Conservation (phyloP, 140 eudicot species). For the Flaveria floridana region DNA sequence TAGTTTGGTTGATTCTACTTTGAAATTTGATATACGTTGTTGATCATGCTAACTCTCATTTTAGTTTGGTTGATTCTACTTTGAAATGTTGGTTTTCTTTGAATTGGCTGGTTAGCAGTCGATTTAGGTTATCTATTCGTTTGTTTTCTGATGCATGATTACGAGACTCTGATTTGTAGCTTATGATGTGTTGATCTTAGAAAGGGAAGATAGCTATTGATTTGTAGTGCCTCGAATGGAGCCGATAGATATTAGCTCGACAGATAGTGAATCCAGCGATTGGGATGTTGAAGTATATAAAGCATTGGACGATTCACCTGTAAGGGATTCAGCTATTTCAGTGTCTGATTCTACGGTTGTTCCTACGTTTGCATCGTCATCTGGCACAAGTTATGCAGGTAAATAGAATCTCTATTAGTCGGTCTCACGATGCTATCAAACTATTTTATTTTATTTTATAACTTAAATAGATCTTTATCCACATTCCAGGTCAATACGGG, state of each 20-base stretch:
- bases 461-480: background rate
- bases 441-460: background rate
- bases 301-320: slow-evolving; percentile 28
- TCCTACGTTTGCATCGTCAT: slow-evolving; percentile 38
- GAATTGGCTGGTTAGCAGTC: slow-evolving; percentile 21
- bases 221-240: slow-evolving; percentile 32
- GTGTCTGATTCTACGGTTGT: slow-evolving; percentile 23
- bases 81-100: background rate
- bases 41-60: too few species aligned
- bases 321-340: slow-evolving; percentile 48
- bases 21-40: too few species aligned
- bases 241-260: slow-evolving; percentile 48
- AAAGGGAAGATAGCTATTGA: slow-evolving; percentile 19
- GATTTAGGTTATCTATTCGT: background rate
- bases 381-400: slow-evolving; percentile 45
- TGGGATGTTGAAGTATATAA: slow-evolving; percentile 53
- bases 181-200: slow-evolving; percentile 1
- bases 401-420: slow-evolving; percentile 4
- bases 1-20: too few species aligned
- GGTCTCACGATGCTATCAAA: background rate
- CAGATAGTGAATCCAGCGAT: slow-evolving; percentile 54
- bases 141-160: background rate
- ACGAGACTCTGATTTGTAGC: background rate
- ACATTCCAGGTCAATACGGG: slow-evolving; percentile 35
- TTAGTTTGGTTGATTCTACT: too few species aligned